Conservation (phyloP, 73 alveolate genomes). For the Paramecium biaurelia region DNA sequence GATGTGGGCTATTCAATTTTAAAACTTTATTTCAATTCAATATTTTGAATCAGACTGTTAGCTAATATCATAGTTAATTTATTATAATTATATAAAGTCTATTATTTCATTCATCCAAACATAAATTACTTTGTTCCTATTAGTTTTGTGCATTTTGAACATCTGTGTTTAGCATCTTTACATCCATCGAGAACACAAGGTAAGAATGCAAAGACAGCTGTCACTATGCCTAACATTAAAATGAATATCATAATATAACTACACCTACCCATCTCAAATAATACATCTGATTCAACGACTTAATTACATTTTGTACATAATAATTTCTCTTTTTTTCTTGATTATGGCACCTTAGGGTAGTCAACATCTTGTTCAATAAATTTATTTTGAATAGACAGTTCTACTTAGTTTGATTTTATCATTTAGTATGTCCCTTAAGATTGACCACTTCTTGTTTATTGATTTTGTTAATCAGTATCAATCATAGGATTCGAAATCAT, state of each 20-base stretch:
- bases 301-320: not conserved
- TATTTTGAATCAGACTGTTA: not conserved
- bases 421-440: not conserved
- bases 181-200: slow-evolving; percentile 16
- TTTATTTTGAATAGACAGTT: not conserved
- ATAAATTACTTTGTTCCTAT: slow-evolving; percentile 29
- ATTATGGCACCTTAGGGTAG: slow-evolving; percentile 9
- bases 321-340: not conserved
- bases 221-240: not conserved
- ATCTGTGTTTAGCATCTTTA: slow-evolving; percentile 35
- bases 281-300: not conserved
- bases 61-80: not conserved
- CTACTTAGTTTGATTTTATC: not conserved
- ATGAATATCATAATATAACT: not conserved
- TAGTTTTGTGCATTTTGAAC: not conserved
- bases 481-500: not conserved
- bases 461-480: not conserved
- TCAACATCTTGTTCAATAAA: not conserved
- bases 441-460: not conserved
- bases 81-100: not conserved
- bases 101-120: not conserved
- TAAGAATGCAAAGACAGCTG: not conserved
- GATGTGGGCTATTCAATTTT: not conserved
- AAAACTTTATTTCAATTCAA: not conserved
- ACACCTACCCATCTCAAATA: slow-evolving; percentile 8